phyloP scores from a whole-genome alignment of 2,329 filamentous ascomycete genomes.

The Pestalotiopsis sp. region DNA sequence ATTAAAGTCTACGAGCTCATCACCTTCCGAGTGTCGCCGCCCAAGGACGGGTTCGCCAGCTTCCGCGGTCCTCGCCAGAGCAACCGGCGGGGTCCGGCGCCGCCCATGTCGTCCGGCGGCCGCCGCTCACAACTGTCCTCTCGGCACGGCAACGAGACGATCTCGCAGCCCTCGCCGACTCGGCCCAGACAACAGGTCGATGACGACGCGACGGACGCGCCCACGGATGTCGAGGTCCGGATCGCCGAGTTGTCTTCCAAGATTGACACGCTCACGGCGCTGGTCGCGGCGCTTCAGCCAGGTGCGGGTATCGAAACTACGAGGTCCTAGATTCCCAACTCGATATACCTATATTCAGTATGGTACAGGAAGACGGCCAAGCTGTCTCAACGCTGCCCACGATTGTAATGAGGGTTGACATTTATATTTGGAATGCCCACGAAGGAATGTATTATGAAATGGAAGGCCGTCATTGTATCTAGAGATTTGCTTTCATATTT shows the following conservation, averaged over 20 bases:
- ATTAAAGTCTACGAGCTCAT: constrained; percentile 69
- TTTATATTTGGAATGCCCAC: neutral
- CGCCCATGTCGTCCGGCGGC: constrained; percentile 19
- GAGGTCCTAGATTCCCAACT: constrained; percentile 15
- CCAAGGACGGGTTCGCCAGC: constrained; percentile 43
- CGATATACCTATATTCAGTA: neutral
- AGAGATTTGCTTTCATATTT: neutral
- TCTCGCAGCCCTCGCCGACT: constrained; percentile 22
- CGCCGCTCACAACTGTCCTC: constrained; percentile 25
- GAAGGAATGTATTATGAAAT: neutral
- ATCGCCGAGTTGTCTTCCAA: constrained; percentile 56
- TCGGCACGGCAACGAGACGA: constrained; percentile 20
- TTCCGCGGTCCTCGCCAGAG: constrained; percentile 46
- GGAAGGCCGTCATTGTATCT: neutral
- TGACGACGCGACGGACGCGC: constrained; percentile 36
- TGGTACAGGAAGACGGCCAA: neutral
- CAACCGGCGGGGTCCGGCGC: constrained; percentile 22
- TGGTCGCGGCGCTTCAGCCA: constrained; percentile 50
- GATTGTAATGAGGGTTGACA: neutral
- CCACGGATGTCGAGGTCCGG: constrained; percentile 47
- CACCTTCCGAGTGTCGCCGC: constrained; percentile 34
- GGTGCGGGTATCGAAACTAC: constrained; percentile 21
- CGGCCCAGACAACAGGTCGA: constrained; percentile 23
- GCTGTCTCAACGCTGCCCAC: neutral
- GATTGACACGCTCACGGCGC: constrained; percentile 57